Evolutionary conservation across 179 eudicot species (phyloP).

Genomic region (Patellifolia procumbens): DNA sequence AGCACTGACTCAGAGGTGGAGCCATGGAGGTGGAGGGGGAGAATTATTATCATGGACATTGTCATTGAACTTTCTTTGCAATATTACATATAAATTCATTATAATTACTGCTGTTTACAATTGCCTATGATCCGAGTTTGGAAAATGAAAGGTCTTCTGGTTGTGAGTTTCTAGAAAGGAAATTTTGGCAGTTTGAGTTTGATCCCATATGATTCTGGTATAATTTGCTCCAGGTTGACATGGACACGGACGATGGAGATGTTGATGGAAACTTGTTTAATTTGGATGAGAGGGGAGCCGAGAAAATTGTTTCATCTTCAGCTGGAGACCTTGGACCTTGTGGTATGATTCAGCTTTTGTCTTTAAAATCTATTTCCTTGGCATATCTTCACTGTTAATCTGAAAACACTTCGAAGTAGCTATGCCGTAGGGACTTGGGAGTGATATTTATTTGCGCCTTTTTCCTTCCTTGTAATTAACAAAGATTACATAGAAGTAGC

Average conservation of each 20-base stretch:
- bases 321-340: constrained; percentile 26
- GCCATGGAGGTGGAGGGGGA: too few species aligned
- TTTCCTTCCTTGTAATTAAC: neutral
- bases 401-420: neutral
- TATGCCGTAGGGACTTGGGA: neutral
- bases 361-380: neutral
- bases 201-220: constrained; percentile 13
- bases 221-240: constrained; percentile 67
- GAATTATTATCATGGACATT: neutral
- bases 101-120: neutral
- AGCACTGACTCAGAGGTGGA: neutral
- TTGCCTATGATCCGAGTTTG: neutral
- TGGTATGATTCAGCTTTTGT: constrained; percentile 50
- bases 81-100: neutral
- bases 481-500: neutral
- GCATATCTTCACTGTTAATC: neutral
- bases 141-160: constrained; percentile 10
- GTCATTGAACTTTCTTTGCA: neutral
- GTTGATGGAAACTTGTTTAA: constrained; percentile 35
- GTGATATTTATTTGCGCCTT: neutral
- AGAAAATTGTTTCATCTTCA: constrained; percentile 30
- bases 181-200: neutral
- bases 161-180: constrained; percentile 2
- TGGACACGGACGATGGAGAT: constrained; percentile 87
- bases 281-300: constrained; percentile 44